Percentiles rank a stretch among this genome's conserved stretches.
phyloP scores from a whole-genome alignment of 306 rosid species.

The Rosa lucieae region DNA sequence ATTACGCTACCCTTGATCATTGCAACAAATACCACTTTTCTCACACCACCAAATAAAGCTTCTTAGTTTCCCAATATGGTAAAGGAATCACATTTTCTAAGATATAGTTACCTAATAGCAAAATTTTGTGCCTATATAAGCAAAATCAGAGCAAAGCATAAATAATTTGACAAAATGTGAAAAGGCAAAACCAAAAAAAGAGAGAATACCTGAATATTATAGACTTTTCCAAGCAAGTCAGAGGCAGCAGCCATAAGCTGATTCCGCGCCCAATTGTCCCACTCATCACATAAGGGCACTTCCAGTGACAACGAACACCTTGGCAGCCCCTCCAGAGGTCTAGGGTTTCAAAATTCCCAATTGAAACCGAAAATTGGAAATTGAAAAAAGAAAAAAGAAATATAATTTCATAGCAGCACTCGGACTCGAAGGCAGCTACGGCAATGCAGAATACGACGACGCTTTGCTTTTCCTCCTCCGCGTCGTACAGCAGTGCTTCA shows the following conservation, averaged over 20 bases:
- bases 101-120: neutral
- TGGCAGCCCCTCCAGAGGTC: conserved; percentile 70
- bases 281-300: conserved; percentile 36
- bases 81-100: neutral
- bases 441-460: too few species aligned
- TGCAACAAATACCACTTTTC: neutral
- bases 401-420: too few species aligned
- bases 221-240: conserved; percentile 80
- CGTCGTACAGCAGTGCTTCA: too few species aligned
- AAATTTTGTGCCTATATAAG: neutral
- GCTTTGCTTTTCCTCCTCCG: too few species aligned
- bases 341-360: conserved; percentile 24
- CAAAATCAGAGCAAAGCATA: neutral
- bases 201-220: conserved; percentile 69
- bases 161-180: too few species aligned
- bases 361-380: neutral
- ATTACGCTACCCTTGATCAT: neutral
- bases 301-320: conserved; percentile 55
- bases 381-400: neutral
- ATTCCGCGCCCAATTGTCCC: conserved; percentile 88
- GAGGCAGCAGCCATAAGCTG: conserved; percentile 90
- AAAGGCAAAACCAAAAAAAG: too few species aligned
- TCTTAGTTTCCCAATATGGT: neutral
- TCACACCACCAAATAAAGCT: neutral
- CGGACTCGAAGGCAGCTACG: too few species aligned